Base-by-base conservation (phyloP, 2,329 filamentous ascomycete species). In the Aureobasidium leucospermi region DNA sequence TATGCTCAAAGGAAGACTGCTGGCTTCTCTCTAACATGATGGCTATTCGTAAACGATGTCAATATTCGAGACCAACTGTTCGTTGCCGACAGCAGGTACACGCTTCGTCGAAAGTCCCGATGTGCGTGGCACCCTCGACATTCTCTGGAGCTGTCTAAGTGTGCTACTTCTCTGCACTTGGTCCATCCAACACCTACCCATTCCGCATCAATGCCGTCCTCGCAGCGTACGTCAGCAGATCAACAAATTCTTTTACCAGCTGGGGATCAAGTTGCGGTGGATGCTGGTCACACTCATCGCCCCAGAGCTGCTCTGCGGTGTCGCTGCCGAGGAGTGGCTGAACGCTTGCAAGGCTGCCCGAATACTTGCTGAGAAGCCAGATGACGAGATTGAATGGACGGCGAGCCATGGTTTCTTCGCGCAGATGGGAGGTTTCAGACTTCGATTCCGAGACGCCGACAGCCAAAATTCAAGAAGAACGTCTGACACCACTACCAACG, bases 131-230 rank as follows among this genome's bases (percentile, higher is more conserved):
- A 56, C 52, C 23, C 52, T 56, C n/a, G 41, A 56, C 23, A 56
- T 56, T 13, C 39, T 56, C 7, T 56, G 52, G 52, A 56, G 52
- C 29, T 56, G 52, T 56, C 39, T 56, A n/a, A 45, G 29, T 56
- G 52, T 56, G n/a, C 39, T 56, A 6, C 38, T 56, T 45, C 10
- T 56, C 3, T 56, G 52, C 52, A 56, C 52, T 43, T 56, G 52
- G 52, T 56, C 52, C 4, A 56, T 56, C 32, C 52, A 56, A n/a
- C 52, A 56, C 15, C 29, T 45, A 4, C 8, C 23, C 8, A 52
- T 52, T 31, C 48, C 48, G 34, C 19, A 52, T 6, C 48, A 52
- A 41, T 52, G 48, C n/a, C 48, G 36, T 29, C 48, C 48, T 52
- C 48, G 48, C 8, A 52, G 36, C 23, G 31, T 52, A 23, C 48